Percentiles rank a stretch among this genome's conserved stretches.
These are phyloP conservation scores for Strobilomyces echinocephalus DNA, from an alignment of 768 basidiomycete species.

Conservation along the genomic window DNA sequence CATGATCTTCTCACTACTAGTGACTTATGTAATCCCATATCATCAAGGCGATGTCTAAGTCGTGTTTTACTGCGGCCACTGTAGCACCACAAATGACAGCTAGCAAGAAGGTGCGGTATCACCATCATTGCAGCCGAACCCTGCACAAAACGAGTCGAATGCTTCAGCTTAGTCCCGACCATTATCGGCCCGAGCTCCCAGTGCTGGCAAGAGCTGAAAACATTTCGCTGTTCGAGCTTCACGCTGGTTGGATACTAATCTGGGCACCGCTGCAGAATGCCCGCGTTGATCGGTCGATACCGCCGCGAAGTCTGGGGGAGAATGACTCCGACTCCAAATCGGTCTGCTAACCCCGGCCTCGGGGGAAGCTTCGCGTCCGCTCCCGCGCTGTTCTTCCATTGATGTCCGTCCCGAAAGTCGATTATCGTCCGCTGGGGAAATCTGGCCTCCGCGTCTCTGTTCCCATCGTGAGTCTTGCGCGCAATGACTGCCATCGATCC, in stretches of 20 bases:
- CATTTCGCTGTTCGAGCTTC: neutral
- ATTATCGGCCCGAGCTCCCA: neutral
- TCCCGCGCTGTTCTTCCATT: neutral
- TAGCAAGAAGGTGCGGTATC: neutral
- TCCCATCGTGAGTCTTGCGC: constrained; percentile 25
- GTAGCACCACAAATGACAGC: neutral
- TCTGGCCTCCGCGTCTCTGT: constrained; percentile 32
- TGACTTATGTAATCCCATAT: neutral
- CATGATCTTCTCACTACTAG: neutral
- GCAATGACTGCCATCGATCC: neutral
- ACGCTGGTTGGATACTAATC: neutral
- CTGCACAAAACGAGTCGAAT: neutral
- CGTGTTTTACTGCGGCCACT: neutral
- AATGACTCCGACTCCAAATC: neutral
- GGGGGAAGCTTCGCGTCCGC: neutral
- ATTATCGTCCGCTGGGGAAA: constrained; percentile 25
- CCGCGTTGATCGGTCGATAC: neutral
- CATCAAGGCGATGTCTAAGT: neutral
- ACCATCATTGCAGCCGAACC: too few species aligned
- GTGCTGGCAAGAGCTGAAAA: neutral
- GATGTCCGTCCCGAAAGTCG: constrained; percentile 11
- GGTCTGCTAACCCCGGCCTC: neutral
- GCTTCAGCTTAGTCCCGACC: neutral
- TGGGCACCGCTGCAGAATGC: neutral
- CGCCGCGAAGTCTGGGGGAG: neutral